Percentiles rank a stretch among this genome's conserved stretches.
Evolutionary conservation across 2,329 filamentous ascomycete species (phyloP).

Genomic region (Pestalotiopsis sp.): DNA sequence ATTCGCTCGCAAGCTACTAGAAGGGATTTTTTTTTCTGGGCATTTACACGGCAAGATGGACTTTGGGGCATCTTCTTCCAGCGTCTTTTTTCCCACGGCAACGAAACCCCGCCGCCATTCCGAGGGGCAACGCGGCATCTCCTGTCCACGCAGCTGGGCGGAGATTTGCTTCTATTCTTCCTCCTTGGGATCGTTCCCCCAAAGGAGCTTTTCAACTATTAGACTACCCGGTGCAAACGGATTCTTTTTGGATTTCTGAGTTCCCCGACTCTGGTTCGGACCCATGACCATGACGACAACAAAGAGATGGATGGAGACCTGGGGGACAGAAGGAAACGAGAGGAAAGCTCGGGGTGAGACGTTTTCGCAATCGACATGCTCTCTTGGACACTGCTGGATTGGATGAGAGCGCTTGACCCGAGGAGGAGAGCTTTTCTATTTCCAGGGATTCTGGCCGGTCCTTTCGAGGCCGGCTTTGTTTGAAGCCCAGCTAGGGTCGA

Average conservation of each 20-base stretch:
- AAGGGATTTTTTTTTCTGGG: background rate
- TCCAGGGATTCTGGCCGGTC: background rate
- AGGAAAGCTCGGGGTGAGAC: background rate
- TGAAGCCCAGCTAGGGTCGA: too few species aligned
- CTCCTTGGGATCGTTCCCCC: background rate
- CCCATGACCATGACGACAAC: background rate
- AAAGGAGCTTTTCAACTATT: background rate
- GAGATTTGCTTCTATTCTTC: background rate
- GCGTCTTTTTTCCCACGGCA: background rate
- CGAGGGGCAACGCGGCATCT: background rate
- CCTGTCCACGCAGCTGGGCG: background rate
- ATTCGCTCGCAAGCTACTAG: constrained; percentile 1
- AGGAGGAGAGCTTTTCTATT: background rate
- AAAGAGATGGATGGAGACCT: background rate
- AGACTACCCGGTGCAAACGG: constrained; percentile 5
- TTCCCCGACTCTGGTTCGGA: background rate
- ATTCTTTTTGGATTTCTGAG: background rate
- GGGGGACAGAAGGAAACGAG: background rate
- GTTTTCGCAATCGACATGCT: background rate
- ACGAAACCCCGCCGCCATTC: background rate
- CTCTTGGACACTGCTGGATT: background rate
- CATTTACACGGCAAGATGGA: background rate
- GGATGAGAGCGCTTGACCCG: background rate
- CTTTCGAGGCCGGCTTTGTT: background rate
- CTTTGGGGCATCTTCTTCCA: background rate